phyloP scores from a whole-genome alignment of 2,329 filamentous ascomycete genomes.

The Dactylonectria estremocensis region DNA sequence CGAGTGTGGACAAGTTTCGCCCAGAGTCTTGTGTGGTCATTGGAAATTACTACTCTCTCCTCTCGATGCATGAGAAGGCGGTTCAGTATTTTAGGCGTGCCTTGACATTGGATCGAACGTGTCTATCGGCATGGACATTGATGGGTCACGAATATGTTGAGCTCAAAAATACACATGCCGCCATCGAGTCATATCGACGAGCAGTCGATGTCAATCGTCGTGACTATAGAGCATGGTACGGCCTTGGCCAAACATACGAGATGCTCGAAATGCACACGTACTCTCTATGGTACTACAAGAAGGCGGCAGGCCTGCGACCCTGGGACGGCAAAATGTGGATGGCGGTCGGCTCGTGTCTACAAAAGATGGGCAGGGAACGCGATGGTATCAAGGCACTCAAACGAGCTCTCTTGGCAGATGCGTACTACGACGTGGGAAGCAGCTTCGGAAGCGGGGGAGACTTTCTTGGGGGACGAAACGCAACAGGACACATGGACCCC shows the following conservation, averaged over 20 bases:
- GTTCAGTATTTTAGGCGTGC: constrained; percentile 98
- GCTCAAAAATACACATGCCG: constrained; percentile 97
- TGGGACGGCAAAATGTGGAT: constrained; percentile 99
- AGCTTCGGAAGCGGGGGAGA: constrained; percentile 66
- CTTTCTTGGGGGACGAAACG: constrained; percentile 64
- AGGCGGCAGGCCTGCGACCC: constrained; percentile 90
- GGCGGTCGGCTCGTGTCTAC: constrained; percentile 91
- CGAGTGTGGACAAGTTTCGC: constrained; percentile 93
- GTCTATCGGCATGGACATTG: constrained; percentile 95
- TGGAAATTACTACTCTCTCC: constrained; percentile 95
- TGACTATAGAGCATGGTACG: constrained; percentile 98
- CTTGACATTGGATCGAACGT: constrained; percentile 89
- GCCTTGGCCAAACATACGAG: constrained; percentile 96
- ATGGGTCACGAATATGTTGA: constrained; percentile 99
- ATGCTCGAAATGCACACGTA: constrained; percentile 99
- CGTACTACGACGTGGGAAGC: constrained; percentile 81
- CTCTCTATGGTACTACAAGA: constrained; percentile 97
- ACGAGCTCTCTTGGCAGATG: constrained; percentile 89
- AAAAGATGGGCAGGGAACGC: constrained; percentile 88
- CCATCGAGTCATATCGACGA: constrained; percentile 95
- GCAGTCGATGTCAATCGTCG: constrained; percentile 96
- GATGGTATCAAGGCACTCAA: constrained; percentile 97
- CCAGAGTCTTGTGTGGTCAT: constrained; percentile 97
- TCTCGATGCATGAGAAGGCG: constrained; percentile 97
- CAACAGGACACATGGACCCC: constrained; percentile 81